These are phyloP conservation scores for Collybia mongolica DNA, from an alignment of 768 basidiomycete genomes.

Conservation along the genomic window DNA sequence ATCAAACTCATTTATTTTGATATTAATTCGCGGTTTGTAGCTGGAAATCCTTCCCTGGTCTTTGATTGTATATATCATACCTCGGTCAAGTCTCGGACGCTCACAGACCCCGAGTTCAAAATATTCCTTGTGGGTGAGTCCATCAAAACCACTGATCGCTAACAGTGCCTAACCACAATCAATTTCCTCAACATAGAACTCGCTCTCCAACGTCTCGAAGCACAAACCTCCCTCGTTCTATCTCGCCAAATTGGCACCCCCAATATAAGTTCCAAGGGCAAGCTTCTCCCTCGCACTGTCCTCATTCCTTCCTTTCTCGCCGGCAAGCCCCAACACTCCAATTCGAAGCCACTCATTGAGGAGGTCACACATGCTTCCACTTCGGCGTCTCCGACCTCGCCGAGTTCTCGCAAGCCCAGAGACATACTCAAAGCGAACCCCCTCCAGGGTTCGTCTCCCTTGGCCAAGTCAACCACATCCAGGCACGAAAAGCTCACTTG, in stretches of 20 bases:
- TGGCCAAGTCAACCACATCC: constrained; percentile 4
- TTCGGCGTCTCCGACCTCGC: constrained; percentile 1
- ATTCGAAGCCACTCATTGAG: constrained; percentile 45
- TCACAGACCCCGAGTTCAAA: constrained; percentile 65
- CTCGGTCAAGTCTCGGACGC: constrained; percentile 54
- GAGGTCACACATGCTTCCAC: constrained; percentile 25
- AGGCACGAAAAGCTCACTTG: constrained; percentile 39
- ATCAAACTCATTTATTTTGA: not conserved
- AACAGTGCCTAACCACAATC: constrained; percentile 1
- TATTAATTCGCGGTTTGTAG: constrained; percentile 29
- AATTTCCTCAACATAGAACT: constrained; percentile 45
- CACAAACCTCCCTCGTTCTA: constrained; percentile 54
- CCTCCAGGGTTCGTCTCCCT: constrained; percentile 1
- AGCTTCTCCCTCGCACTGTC: constrained; percentile 54
- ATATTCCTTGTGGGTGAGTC: constrained; percentile 64
- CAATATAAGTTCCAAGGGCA: constrained; percentile 79
- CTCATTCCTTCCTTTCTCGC: constrained; percentile 48
- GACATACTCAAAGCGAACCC: constrained; percentile 41
- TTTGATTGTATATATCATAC: constrained; percentile 72
- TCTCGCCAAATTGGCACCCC: constrained; percentile 72
- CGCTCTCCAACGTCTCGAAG: constrained; percentile 65
- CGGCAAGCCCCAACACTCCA: not conserved
- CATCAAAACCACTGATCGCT: not conserved
- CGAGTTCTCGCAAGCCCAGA: constrained; percentile 25
- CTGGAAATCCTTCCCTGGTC: constrained; percentile 66